Evolutionary conservation across 225 moss, liverwort and hornwort species (phyloP), one percentile per base, ranked within the genome.

Genomic region (Antitrichia curtipendula): DNA sequence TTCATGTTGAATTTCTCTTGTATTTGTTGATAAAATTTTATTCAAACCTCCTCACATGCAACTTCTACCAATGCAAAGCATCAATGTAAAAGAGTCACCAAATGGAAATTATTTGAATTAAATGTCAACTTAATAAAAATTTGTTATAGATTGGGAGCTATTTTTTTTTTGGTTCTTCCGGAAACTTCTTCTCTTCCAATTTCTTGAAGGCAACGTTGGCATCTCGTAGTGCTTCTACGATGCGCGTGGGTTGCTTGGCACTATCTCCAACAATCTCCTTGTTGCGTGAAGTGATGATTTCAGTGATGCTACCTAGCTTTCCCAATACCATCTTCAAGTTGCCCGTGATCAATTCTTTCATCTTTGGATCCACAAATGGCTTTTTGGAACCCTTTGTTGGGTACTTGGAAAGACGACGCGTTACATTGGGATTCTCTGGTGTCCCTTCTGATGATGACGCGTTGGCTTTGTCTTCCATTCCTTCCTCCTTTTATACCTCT

Each of bases 281-380:
- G 4, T 86, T 85, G 24, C 70, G 80, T 10, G 89, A 56, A 1
- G 79, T 60, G 21, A 92, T 90, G 34, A 88, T 43, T 1, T 89
- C 40, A 0, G 69, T 86, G 23, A 93, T 82, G 16, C 89, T 92
- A 5, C 62, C 49, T 0, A 93, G 32, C 43, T 92, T 93, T 2
- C 68, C 36, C 22, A 93, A 52, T 2, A 93, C 90, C 78, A 86
- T 73, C 69, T 87, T 92, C 40, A 92, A 50, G 27, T 93, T 92
- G 8, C 27, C 0, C 1, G 88, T 92, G 6, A 93, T 89, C 3
- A 91, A 0, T 16, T 92, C 79, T 5, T 93, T 92, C 91, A 88
- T 88, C 79, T 84, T 63, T 0, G 43, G 43, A 22, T 91, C 87
- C 0, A 93, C 91, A 45, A 92, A 92, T 9, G 90, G 84, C 45